Base-by-base conservation (phyloP, 148 eudicot genomes). In the Fallopia convolvulus region DNA sequence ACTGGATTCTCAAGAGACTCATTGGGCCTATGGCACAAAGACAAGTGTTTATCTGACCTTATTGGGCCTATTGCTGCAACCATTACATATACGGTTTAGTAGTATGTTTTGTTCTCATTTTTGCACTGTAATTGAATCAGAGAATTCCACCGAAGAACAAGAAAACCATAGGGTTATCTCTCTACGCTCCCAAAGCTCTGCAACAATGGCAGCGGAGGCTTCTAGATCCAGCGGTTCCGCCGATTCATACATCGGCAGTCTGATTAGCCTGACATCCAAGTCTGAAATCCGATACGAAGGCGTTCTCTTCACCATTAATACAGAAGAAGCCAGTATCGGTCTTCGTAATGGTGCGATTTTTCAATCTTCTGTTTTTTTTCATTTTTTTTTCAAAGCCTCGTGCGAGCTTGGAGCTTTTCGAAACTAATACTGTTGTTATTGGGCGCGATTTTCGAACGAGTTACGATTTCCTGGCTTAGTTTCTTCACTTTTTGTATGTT, bases 221-320 rank as follows among this genome's bases (percentile, higher is more conserved):
- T 63, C 84, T 53, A 76, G 85, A 85, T 85, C 85, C 48, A 77
- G 61, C 53, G 77, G 80, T 33, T 40, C 84, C 33, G 86, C 85
- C 49, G 87, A 88, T 80, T 77, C 89, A 18, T 87, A 85, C 71
- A 77, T 89, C 52, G 92, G 90, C 15, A 84, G 86, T 76, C 71
- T 87, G 79, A 87, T 89, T 46, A 83, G 88, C 72, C 84, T 89
- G 73, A 85, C 85, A 9, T 86, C 92, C 0, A 89, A 87, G 77
- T 82, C 90, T 40, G 89, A 89, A 40, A 87, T 89, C 74, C 87
- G 92, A 14, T 89, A 89, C 53, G 90, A 89, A 83, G 92, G 92
- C 74, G 33, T 89, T 80, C 80, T 89, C 4, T 87, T 82, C 72
- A 80, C 81, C 44, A 77, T 89, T 75, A 83, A 87, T 53, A 79